Base-by-base conservation (phyloP, 331 rosid species). In the Pyracantha coccinea region DNA sequence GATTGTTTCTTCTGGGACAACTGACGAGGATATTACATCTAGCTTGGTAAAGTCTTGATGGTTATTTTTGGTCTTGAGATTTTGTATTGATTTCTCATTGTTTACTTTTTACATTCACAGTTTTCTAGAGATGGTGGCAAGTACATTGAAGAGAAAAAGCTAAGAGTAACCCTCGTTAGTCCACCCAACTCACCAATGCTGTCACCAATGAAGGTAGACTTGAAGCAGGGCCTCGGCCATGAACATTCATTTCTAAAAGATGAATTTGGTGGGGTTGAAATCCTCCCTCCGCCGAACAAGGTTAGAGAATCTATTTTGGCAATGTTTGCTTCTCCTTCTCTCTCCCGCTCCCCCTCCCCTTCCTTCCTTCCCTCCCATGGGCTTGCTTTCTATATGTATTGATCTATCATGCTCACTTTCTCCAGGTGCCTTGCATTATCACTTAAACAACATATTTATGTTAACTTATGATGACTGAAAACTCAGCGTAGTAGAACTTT, bases 101-200 rank as follows among this genome's bases (percentile, higher is more conserved):
- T 29, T 78, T 60, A 28, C 54, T 12, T 77, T 25, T 78, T 60
- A 24, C 68, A 44, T 77, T 86, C 70, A 66, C 86, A 95, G 99
- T 95, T 92, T 83, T 82, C 80, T 45, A 92, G 81, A 84, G 97
- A 85, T 59, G 82, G 82, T 65, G 76, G 82, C 68, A 86, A 85
- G 66, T 78, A 84, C 62, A 31, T 95, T 68, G 97, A 89, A 88
- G 96, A 89, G 86, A 85, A 85, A 79, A 95, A 92, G 88, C 80
- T 95, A 83, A 86, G 82, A 84, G 99, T 95, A 72, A 73, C 67
- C 9, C 84, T 92, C 62, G 50, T 88, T 74, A 85, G 89, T 82
- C 92, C 87, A 20, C 77, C 83, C n/a, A 54, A 72, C 71, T 95
- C 97, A 38, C 96, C 94, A 59, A 75, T 74, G 45, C 29, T 84